A percentile compares a stretch with the other conserved stretches of the same genome.
phyloP scores from a whole-genome alignment of 2,329 filamentous ascomycete genomes.

The Fusarium domesticum region DNA sequence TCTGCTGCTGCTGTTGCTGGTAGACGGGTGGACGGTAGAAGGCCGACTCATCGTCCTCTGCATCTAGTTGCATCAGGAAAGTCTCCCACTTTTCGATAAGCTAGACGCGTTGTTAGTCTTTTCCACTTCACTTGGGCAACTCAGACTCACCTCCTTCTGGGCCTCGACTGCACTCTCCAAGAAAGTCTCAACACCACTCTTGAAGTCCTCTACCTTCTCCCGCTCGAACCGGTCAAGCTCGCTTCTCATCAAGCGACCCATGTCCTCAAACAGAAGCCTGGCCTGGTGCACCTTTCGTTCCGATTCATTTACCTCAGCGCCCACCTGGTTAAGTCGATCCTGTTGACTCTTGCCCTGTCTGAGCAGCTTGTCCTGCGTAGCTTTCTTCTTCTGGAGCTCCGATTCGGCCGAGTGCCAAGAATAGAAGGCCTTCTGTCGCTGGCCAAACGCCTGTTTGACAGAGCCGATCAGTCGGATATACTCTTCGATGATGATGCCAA shows the following conservation, averaged over 20 bases:
- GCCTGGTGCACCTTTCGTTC: slow-evolving; percentile 92
- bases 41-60: slow-evolving; percentile 76
- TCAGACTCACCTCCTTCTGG: slow-evolving; percentile 81
- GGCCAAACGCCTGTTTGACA: slow-evolving; percentile 87
- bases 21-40: slow-evolving; percentile 65
- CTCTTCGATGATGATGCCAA: slow-evolving; percentile 97
- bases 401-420: slow-evolving; percentile 89
- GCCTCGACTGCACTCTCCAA: slow-evolving; percentile 95
- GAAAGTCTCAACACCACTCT: slow-evolving; percentile 96
- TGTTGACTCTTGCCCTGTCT: slow-evolving; percentile 94
- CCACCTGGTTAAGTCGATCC: slow-evolving; percentile 87
- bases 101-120: slow-evolving; percentile 37
- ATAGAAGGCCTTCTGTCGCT: slow-evolving; percentile 94
- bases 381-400: slow-evolving; percentile 85
- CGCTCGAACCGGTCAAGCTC: slow-evolving; percentile 93
- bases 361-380: slow-evolving; percentile 89
- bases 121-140: neutral
- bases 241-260: slow-evolving; percentile 86
- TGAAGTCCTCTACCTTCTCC: slow-evolving; percentile 99
- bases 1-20: slow-evolving; percentile 45
- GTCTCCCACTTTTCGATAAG: slow-evolving; percentile 94
- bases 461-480: slow-evolving; percentile 95
- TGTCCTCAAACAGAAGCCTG: slow-evolving; percentile 88
- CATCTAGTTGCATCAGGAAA: slow-evolving; percentile 92
- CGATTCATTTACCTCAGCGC: slow-evolving; percentile 90